Base-by-base conservation (phyloP, 2,329 filamentous ascomycete genomes). In the Xylaria multiplex region DNA sequence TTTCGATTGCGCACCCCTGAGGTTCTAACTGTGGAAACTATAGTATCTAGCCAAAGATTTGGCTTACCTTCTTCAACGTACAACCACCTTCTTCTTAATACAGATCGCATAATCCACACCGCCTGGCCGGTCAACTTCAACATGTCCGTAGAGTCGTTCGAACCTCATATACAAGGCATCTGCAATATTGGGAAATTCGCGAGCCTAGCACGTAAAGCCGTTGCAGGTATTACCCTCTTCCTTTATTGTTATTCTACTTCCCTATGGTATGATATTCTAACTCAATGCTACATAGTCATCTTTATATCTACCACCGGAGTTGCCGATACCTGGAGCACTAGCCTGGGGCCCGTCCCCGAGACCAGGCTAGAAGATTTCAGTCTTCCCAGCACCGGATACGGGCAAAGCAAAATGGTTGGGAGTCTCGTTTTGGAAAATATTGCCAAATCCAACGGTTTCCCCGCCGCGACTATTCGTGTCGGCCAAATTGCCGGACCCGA, bases 401-500 rank as follows among this genome's bases (percentile, higher is more conserved):
- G 80, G 1, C 77, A 75, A 14, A 81, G 80, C 50, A 84, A 84
- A 72, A 73, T 80, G 22, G 72, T 82, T 0, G 74, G 73, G n/a
- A 79, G 78, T 45, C 73, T 80, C 0, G 75, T 86, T 7, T 74
- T 85, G 0, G 79, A 82, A 27, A 77, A 78, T 4, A 78, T 78
- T 0, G 71, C 74, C 0, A 70, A 70, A 22, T 69, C 70, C 0
- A 74, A 76, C 1, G 79, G 78, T 16, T 74, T 85, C 1, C 77
- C 78, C 0, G 74, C 77, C 1, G 77, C 78, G 2, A 70, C 80
- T 6, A 75, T 83, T 22, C 80, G 84, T 0, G 78, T 84, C 0
- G 83, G 82, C 0, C 84, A 85, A 70, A 79, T 85, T 54, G 80
- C 76, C 1, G 82, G 82, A 0, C 79, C 82, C 0, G 73, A 74